Conservation (phyloP, 495 filamentous ascomycete species). For the Acidiella bohemica region DNA sequence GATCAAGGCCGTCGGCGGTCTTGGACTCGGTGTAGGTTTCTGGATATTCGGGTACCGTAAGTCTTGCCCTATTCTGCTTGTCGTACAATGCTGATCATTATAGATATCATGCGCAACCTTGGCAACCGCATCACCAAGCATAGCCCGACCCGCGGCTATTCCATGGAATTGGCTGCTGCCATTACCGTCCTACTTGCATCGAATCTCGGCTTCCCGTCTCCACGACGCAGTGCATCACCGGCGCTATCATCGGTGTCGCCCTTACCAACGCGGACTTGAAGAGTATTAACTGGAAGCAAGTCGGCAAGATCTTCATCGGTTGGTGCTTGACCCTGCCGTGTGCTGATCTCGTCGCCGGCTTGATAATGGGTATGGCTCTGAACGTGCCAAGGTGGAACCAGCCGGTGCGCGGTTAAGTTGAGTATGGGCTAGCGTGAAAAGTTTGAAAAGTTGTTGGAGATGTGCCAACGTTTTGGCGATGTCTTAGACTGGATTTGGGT, state of each 20-base stretch:
- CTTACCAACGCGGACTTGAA: slow-evolving; percentile 44
- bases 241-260: slow-evolving; percentile 49
- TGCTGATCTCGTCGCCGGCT: slow-evolving; percentile 42
- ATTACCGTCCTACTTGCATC: slow-evolving; percentile 56
- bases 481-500: too few relatives aligned
- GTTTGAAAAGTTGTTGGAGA: too few relatives aligned
- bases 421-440: too few relatives aligned
- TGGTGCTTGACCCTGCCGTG: slow-evolving; percentile 48
- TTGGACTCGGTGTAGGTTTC: slow-evolving; percentile 47
- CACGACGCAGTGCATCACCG: slow-evolving; percentile 49
- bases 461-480: too few relatives aligned
- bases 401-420: too few relatives aligned
- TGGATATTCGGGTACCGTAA: slow-evolving; percentile 64
- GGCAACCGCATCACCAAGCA: slow-evolving; percentile 58
- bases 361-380: slow-evolving; percentile 43
- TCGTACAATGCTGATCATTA: too few relatives aligned
- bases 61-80: too few relatives aligned
- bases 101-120: slow-evolving; percentile 55
- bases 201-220: slow-evolving; percentile 44
- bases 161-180: slow-evolving; percentile 55
- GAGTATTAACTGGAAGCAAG: slow-evolving; percentile 48
- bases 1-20: slow-evolving; percentile 21
- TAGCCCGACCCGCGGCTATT: slow-evolving; percentile 53
- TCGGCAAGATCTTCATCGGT: slow-evolving; percentile 42
- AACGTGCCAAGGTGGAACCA: too few relatives aligned